These are phyloP conservation scores for Darksidea phi DNA, from an alignment of 495 filamentous ascomycete species.

Conservation along the genomic window DNA sequence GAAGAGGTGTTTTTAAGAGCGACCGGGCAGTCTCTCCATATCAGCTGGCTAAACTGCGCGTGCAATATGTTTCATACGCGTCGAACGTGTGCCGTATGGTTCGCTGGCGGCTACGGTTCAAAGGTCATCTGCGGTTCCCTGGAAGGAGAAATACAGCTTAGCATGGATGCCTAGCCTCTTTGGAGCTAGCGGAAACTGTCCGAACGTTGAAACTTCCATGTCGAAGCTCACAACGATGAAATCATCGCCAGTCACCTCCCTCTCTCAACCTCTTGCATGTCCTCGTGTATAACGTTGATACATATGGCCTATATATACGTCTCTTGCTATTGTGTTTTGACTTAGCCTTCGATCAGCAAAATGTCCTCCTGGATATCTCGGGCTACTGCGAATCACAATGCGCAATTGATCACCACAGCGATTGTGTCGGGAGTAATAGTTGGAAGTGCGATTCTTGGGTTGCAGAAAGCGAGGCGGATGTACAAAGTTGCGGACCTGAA, in stretches of 20 bases:
- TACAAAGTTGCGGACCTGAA: constrained; percentile 43
- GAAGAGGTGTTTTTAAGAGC: constrained; percentile 1
- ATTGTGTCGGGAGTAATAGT: constrained; percentile 73
- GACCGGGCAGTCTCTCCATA: background rate
- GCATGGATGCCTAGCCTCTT: background rate
- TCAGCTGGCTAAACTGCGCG: constrained; percentile 36
- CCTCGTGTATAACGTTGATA: background rate
- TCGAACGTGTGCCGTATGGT: constrained; percentile 11
- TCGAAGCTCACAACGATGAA: background rate
- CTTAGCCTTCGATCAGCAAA: too few relatives aligned
- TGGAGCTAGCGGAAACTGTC: background rate
- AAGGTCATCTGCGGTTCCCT: constrained; percentile 29
- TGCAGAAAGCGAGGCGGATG: constrained; percentile 40
- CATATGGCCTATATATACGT: too few relatives aligned
- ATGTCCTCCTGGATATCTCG: constrained; percentile 62
- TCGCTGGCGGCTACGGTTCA: constrained; percentile 21
- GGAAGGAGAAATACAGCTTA: constrained; percentile 17
- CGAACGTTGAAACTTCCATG: background rate
- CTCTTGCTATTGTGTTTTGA: too few relatives aligned
- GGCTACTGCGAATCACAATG: constrained; percentile 53
- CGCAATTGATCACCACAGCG: constrained; percentile 74
- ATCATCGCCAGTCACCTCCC: background rate
- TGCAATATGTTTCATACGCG: constrained; percentile 35
- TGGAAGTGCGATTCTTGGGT: constrained; percentile 60
- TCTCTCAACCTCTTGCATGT: background rate